Conservation (phyloP, 2,329 filamentous ascomycete genomes). For the Curvularia sp. region DNA sequence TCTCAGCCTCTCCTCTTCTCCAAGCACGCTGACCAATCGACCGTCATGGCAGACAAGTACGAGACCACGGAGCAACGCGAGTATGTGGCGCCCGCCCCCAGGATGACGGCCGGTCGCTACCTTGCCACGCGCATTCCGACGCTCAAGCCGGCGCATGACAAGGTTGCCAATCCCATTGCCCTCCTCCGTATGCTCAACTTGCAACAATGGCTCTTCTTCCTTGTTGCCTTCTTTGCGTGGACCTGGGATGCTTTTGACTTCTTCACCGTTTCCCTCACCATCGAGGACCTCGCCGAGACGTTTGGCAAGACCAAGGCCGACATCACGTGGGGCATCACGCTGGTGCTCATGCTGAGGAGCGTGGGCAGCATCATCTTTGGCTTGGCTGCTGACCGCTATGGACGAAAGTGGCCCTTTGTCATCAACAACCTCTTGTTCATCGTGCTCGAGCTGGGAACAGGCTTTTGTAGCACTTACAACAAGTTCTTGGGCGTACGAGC, state of each 20-base stretch:
- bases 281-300: slow-evolving; percentile 59
- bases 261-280: slow-evolving; percentile 66
- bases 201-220: slow-evolving; percentile 67
- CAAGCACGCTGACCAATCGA: not conserved
- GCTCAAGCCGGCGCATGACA: slow-evolving; percentile 63
- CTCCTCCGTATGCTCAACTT: slow-evolving; percentile 59
- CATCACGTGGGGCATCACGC: slow-evolving; percentile 64
- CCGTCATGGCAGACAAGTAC: slow-evolving; percentile 33
- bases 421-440: slow-evolving; percentile 68
- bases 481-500: slow-evolving; percentile 66
- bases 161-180: slow-evolving; percentile 61
- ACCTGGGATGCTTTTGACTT: slow-evolving; percentile 63
- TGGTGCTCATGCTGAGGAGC: slow-evolving; percentile 64
- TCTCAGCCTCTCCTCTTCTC: not conserved
- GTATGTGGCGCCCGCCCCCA: slow-evolving; percentile 14
- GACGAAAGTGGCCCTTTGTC: slow-evolving; percentile 64
- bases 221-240: slow-evolving; percentile 58
- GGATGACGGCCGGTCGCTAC: slow-evolving; percentile 54
- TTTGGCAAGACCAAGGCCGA: slow-evolving; percentile 64
- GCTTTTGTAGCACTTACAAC: slow-evolving; percentile 64
- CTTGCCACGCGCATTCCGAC: slow-evolving; percentile 61
- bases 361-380: slow-evolving; percentile 67
- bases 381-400: slow-evolving; percentile 60
- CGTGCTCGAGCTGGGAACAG: slow-evolving; percentile 65
- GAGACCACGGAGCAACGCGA: slow-evolving; percentile 24